A percentile compares a stretch with the other conserved stretches of the same genome.
These are phyloP conservation scores for Avicennia marina DNA, from an alignment of 257 asterid genomes.

Conservation along the genomic window DNA sequence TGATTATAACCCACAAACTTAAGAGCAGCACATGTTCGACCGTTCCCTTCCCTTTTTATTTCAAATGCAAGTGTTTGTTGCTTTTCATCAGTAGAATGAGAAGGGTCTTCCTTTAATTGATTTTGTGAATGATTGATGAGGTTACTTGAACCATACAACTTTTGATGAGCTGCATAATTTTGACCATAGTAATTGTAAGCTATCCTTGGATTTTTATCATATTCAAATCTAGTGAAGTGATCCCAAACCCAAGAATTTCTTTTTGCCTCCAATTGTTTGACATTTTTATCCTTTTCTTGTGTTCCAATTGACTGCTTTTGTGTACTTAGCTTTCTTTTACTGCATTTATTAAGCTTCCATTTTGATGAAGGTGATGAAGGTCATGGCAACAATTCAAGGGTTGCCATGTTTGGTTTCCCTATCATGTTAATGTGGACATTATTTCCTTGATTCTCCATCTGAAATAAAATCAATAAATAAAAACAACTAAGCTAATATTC, in stretches of 20 bases:
- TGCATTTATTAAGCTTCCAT: too few species aligned
- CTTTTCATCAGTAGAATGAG: not conserved
- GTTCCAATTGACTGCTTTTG: too few species aligned
- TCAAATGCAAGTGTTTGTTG: not conserved
- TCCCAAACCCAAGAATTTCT: constrained; percentile 8
- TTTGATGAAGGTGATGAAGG: too few species aligned
- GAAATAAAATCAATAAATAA: too few species aligned
- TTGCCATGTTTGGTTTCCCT: too few species aligned
- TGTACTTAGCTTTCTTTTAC: too few species aligned
- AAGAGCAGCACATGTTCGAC: not conserved
- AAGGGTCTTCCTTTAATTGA: not conserved
- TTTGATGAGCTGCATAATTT: not conserved
- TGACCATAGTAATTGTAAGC: not conserved
- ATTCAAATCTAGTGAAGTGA: not conserved
- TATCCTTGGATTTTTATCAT: not conserved
- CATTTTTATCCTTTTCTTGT: too few species aligned
- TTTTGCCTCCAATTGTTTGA: too few species aligned
- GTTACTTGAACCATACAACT: not conserved
- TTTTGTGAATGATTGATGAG: not conserved
- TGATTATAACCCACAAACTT: not conserved
- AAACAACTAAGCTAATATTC: too few species aligned
- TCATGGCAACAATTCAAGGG: too few species aligned
- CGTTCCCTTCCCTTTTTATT: not conserved
- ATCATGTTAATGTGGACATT: too few species aligned
- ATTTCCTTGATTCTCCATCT: too few species aligned